phyloP scores from a whole-genome alignment of 148 eudicot genomes.

The Rhododendron williamsianum region DNA sequence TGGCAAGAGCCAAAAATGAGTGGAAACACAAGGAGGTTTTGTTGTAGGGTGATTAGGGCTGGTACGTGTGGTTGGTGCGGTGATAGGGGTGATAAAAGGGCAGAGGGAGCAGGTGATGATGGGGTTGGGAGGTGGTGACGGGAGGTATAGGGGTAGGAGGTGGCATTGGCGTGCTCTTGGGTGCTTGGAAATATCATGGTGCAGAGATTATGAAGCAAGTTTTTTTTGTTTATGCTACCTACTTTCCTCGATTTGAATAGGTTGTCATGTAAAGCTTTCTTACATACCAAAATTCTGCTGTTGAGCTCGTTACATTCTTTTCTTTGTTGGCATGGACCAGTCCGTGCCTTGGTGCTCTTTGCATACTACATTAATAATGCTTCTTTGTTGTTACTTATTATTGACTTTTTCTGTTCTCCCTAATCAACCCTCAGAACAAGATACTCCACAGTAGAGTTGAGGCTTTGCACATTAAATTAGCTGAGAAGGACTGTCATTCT shows the following conservation, averaged over 20 bases:
- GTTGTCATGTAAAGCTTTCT: neutral
- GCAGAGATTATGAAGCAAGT: neutral
- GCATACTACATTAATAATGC: neutral
- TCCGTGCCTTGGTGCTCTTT: neutral
- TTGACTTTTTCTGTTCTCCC: neutral
- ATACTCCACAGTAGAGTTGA: slow-evolving; percentile 72
- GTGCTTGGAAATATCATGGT: neutral
- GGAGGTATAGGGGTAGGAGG: neutral
- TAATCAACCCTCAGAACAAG: slow-evolving; percentile 44
- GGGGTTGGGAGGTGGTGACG: neutral
- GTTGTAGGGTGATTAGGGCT: neutral
- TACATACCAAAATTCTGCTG: neutral
- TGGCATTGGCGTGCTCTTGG: neutral
- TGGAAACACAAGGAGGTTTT: neutral
- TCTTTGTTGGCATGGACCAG: neutral
- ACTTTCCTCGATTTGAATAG: neutral
- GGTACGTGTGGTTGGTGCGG: neutral
- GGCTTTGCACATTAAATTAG: slow-evolving; percentile 71
- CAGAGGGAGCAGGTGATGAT: neutral
- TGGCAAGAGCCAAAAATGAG: neutral
- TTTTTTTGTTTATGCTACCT: neutral
- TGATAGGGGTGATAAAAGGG: neutral
- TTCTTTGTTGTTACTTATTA: neutral
- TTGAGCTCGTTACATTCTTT: neutral
- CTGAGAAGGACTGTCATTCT: slow-evolving; percentile 56